phyloP scores from a whole-genome alignment of 2,329 filamentous ascomycete genomes.

The Coniochaeta hoffmannii region DNA sequence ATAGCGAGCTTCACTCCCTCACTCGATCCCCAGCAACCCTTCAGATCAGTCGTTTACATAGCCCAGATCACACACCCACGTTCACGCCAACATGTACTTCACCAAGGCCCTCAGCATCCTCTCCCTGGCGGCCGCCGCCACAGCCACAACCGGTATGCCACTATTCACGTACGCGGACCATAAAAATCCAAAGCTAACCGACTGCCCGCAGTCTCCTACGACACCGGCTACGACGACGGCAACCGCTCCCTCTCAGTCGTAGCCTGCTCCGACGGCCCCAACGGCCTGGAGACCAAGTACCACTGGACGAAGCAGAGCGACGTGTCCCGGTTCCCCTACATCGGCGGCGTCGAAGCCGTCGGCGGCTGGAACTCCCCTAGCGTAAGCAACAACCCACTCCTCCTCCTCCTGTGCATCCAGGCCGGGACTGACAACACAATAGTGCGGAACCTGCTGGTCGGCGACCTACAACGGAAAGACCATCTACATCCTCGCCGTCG shows the following conservation, averaged over 20 bases:
- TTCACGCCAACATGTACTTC: conserved; percentile 15
- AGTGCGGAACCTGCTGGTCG: conserved; percentile 54
- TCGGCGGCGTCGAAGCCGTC: conserved; percentile 47
- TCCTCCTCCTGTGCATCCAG: too few species aligned
- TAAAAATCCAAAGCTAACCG: background rate
- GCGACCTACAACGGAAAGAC: conserved; percentile 42
- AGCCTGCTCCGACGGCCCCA: conserved; percentile 59
- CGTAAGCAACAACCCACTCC: conserved; percentile 19
- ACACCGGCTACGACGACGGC: conserved; percentile 60
- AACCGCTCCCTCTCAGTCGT: conserved; percentile 47
- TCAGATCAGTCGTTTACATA: too few species aligned
- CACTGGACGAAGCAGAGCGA: conserved; percentile 48
- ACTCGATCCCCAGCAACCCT: background rate
- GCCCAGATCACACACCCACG: too few species aligned
- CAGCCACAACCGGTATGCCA: conserved; percentile 15
- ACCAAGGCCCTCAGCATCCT: conserved; percentile 17
- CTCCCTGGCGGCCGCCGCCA: conserved; percentile 17
- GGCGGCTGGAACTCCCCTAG: conserved; percentile 45
- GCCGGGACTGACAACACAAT: conserved; percentile 13
- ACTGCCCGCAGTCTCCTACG: conserved; percentile 54
- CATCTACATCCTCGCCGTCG: conserved; percentile 49
- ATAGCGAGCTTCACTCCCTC: background rate
- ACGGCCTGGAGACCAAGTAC: conserved; percentile 58
- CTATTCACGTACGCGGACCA: too few species aligned
- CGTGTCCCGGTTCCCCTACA: conserved; percentile 43